Evolutionary conservation across 306 rosid species (phyloP), one percentile per base, ranked within the genome.

Genomic region (Lupinus albus): DNA sequence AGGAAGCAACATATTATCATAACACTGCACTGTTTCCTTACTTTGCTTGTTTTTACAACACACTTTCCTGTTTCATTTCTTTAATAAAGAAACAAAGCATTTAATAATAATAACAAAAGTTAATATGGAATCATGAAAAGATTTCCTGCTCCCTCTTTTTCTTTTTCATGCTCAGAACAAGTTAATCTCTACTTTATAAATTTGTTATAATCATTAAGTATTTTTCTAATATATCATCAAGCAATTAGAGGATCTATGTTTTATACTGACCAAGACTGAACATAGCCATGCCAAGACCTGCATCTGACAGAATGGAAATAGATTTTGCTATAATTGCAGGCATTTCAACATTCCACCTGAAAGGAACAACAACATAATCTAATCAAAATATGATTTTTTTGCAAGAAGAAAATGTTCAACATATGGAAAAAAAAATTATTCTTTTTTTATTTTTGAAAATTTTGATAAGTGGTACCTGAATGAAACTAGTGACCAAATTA

Each of bases 261-360:
- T 28, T 42, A 53, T 55, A 74, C 96, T 81, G 71, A 91, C 97
- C 97, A n/a, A 91, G 97, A 81, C 97, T 91, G 82, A 91, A 88
- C 97, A 91, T 91, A 76, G 97, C 94, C 96, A 91, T 91, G 74
- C 97, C 97, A 21, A 91, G 96, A 50, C 96, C 97, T 18, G 97
- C 97, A 78, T 91, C 97, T 36, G 97, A 91, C 77, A 89, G 71
- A 48, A 91, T 91, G 33, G 96, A 83, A 47, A 91, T 91, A 60
- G 97, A 92, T 79, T 89, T 83, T 1, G 96, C 89, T 59, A 92
- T 78, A 30, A 92, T 87, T 20, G 85, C 87, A 42, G 96, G 97
- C 97, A 92, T 92, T 76, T 82, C 52, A 58, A 92, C 32, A 57
- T 88, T 63, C 96, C 96, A 91, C 90, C 97, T 91, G 67, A 57